These are phyloP conservation scores for Cephaloascus fragrans DNA, from an alignment of 805 yeast genomes.

Conservation along the genomic window DNA sequence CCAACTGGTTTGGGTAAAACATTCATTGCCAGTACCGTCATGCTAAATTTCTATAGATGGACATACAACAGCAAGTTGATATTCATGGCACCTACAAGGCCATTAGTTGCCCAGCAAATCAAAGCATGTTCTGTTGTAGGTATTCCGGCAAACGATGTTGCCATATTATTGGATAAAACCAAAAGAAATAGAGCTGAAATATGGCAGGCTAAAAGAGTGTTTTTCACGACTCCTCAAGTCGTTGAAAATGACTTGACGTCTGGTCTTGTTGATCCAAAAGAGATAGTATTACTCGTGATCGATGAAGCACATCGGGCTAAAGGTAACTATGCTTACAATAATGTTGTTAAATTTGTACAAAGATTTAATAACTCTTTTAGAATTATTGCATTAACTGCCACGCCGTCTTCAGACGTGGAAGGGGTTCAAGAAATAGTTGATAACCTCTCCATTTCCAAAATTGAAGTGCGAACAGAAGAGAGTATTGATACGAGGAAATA, in stretches of 20 bases:
- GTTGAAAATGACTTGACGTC: slow-evolving; percentile 79
- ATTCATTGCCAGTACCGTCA: slow-evolving; percentile 88
- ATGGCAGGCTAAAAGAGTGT: slow-evolving; percentile 73
- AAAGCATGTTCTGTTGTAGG: slow-evolving; percentile 90
- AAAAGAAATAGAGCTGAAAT: slow-evolving; percentile 54
- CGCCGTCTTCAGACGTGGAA: slow-evolving; percentile 84
- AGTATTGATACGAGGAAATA: slow-evolving; percentile 74
- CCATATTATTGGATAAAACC: slow-evolving; percentile 60
- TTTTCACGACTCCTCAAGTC: slow-evolving; percentile 94
- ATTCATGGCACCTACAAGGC: slow-evolving; percentile 96
- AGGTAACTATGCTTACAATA: slow-evolving; percentile 83
- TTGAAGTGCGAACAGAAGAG: slow-evolving; percentile 81
- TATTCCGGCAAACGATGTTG: slow-evolving; percentile 65
- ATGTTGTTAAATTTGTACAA: slow-evolving; percentile 60
- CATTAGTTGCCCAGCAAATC: slow-evolving; percentile 92
- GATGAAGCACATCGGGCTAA: slow-evolving; percentile 96
- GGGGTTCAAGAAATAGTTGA: slow-evolving; percentile 80
- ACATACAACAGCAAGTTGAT: slow-evolving; percentile 68
- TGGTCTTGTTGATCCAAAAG: slow-evolving; percentile 70
- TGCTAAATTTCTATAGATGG: slow-evolving; percentile 87
- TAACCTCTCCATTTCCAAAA: slow-evolving; percentile 61
- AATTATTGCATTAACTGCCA: slow-evolving; percentile 84
- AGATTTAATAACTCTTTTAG: slow-evolving; percentile 61
- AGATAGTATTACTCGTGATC: slow-evolving; percentile 65
- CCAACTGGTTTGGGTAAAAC: slow-evolving; percentile 99